These are phyloP conservation scores for Gossypium australe DNA, from an alignment of 345 rosid genomes.

Conservation along the genomic window DNA sequence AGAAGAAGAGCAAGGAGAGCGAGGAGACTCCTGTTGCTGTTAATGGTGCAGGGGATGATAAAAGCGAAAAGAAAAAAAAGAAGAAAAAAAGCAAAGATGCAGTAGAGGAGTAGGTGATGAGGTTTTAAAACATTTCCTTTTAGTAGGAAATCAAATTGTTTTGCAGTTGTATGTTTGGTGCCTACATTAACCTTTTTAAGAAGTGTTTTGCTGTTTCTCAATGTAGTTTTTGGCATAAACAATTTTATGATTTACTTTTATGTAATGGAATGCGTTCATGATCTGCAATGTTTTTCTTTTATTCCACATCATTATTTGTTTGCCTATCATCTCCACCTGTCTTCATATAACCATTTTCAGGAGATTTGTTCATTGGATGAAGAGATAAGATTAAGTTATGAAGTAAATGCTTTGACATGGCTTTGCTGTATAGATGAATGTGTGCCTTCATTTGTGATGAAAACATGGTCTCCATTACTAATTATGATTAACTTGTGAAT, in stretches of 20 bases:
- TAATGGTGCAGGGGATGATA: constrained; percentile 36
- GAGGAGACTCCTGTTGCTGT: constrained; percentile 32
- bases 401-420: neutral
- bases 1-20: constrained; percentile 50
- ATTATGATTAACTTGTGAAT: too few relatives aligned
- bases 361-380: neutral
- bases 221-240: constrained; percentile 13
- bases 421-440: neutral
- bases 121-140: constrained; percentile 4
- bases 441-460: neutral
- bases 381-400: neutral
- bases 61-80: constrained; percentile 69
- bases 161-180: neutral
- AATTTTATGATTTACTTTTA: constrained; percentile 10
- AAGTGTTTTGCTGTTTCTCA: constrained; percentile 10
- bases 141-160: neutral
- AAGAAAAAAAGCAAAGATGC: constrained; percentile 55
- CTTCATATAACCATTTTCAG: neutral
- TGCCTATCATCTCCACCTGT: neutral
- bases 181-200: neutral
- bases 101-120: constrained; percentile 14
- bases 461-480: neutral
- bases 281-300: neutral
- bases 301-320: neutral
- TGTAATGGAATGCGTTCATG: constrained; percentile 8